These are phyloP conservation scores for Pyrenochaeta sp. DNA, from an alignment of 2,329 filamentous ascomycete genomes.

Conservation along the genomic window DNA sequence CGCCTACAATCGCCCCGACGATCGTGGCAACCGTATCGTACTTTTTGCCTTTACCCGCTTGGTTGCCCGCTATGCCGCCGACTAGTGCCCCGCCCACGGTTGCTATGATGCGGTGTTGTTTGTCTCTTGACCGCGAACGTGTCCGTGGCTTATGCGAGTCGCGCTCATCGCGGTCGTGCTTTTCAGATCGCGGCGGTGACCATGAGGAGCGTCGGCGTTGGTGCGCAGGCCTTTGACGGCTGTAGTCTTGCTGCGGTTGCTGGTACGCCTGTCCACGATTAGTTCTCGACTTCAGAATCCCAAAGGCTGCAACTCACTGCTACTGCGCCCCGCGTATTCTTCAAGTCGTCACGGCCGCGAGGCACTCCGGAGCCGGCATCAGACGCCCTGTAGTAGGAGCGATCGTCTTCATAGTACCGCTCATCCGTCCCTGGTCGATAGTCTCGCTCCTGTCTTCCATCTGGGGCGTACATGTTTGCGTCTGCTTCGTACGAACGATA, in stretches of 20 bases:
- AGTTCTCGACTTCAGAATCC: neutral
- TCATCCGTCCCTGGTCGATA: slow-evolving; percentile 16
- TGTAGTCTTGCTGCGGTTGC: slow-evolving; percentile 9
- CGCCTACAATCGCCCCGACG: slow-evolving; percentile 46
- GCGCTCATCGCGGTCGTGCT: slow-evolving; percentile 17
- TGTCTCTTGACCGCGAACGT: slow-evolving; percentile 30
- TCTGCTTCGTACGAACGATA: slow-evolving; percentile 7
- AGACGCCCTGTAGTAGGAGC: slow-evolving; percentile 19
- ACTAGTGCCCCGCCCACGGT: slow-evolving; percentile 44
- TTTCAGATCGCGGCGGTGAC: slow-evolving; percentile 36
- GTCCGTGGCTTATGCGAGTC: slow-evolving; percentile 20
- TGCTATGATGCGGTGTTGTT: slow-evolving; percentile 32
- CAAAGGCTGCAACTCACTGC: slow-evolving; percentile 19
- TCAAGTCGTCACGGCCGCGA: slow-evolving; percentile 18
- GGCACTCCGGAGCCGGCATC: slow-evolving; percentile 22
- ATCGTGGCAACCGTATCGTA: slow-evolving; percentile 42
- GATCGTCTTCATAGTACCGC: slow-evolving; percentile 26
- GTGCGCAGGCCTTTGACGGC: slow-evolving; percentile 25
- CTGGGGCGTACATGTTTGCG: slow-evolving; percentile 28
- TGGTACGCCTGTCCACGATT: slow-evolving; percentile 14
- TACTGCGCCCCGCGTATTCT: slow-evolving; percentile 16
- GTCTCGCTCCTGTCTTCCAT: slow-evolving; percentile 19
- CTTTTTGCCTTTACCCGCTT: slow-evolving; percentile 33
- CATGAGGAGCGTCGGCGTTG: slow-evolving; percentile 36
- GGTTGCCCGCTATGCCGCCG: slow-evolving; percentile 42